Percentiles rank a stretch among this genome's conserved stretches.
Evolutionary conservation across 208 protist genomes (phyloP).

Genomic region (Borovskyia barvae): DNA sequence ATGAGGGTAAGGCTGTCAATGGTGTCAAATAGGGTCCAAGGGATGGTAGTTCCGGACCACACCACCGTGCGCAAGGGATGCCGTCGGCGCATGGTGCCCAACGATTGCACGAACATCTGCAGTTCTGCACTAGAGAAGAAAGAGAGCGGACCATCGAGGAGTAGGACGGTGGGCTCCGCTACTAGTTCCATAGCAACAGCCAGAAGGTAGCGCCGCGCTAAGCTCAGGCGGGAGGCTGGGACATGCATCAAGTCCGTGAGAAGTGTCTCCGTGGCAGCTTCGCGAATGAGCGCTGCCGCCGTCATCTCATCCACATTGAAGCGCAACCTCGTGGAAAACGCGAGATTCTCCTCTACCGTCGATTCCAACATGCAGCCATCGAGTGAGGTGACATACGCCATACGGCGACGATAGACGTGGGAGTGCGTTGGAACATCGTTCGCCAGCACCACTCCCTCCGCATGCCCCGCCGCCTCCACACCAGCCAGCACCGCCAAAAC

Average conservation of each 20-base stretch:
- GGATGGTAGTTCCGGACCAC: conserved; percentile 14
- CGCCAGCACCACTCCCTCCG: conserved; percentile 45
- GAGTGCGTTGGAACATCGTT: conserved; percentile 24
- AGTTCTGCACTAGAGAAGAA: conserved; percentile 42
- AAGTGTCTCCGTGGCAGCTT: conserved; percentile 65
- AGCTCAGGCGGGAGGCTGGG: background rate
- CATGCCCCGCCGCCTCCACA: conserved; percentile 59
- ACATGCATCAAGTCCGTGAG: conserved; percentile 27
- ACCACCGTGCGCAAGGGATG: conserved; percentile 14
- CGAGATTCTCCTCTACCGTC: conserved; percentile 63
- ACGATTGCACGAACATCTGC: conserved; percentile 54
- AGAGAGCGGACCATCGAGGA: conserved; percentile 44
- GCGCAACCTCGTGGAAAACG: conserved; percentile 41
- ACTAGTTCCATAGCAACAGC: conserved; percentile 55
- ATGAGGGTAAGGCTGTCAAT: conserved; percentile 43
- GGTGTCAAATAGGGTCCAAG: conserved; percentile 34
- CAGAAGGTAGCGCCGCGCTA: conserved; percentile 34
- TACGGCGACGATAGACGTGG: conserved; percentile 15
- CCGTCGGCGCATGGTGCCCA: conserved; percentile 44
- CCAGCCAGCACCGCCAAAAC: conserved; percentile 25
- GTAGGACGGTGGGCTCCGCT: conserved; percentile 52
- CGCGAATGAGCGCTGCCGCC: conserved; percentile 56
- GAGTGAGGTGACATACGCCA: conserved; percentile 45
- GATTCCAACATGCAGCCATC: conserved; percentile 55
- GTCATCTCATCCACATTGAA: conserved; percentile 43